Base-by-base conservation (phyloP, 306 rosid species). In the Clitoria ternatea region DNA sequence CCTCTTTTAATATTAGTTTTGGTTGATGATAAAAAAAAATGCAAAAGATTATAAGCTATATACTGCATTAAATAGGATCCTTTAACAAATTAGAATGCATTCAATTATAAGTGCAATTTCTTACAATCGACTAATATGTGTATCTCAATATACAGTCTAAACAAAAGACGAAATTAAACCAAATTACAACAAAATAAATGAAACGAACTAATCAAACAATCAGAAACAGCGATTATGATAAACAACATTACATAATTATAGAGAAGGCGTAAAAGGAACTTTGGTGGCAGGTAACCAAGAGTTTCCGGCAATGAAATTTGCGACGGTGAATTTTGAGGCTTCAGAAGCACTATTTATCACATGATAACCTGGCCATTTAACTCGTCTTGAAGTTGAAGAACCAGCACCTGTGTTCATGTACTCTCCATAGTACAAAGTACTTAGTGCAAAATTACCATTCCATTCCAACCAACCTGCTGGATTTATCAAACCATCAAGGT, bases 391-490 rank as follows among this genome's bases (percentile, higher is more conserved):
- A 7, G 92, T 86, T 0, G 92, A 83, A 27, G 92, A 75, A 37
- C 92, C 92, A 6, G 80, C 70, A 0, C 93, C 90, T 0, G 84
- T 81, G 59, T 88, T 85, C 65, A 27, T 35, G 47, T 85, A 88
- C 77, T 88, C 93, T 11, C 86, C 93, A 44, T 88, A 88, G 23
- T 83, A 88, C 44, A 87, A 49, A 0, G 96, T 90, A 3, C 56
- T 66, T 10, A 90, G 76, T 12, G 92, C 96, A 74, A 90, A 90
- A 14, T 73, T 40, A 3, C 96, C 92, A 53, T 74, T 76, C 96
- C 96, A 87, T 26, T 78, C 87, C 62, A 87, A 0, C 96, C 92
- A 87, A 15, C 96, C 96, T 0, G 85, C 81, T 0, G 90, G 83
- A 8, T 75, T 32, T 3, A 90, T 75, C 72, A 87, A 80, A 27